phyloP scores from a whole-genome alignment of 192 early-diverging fungal species.

The Mortierella claussenii region DNA sequence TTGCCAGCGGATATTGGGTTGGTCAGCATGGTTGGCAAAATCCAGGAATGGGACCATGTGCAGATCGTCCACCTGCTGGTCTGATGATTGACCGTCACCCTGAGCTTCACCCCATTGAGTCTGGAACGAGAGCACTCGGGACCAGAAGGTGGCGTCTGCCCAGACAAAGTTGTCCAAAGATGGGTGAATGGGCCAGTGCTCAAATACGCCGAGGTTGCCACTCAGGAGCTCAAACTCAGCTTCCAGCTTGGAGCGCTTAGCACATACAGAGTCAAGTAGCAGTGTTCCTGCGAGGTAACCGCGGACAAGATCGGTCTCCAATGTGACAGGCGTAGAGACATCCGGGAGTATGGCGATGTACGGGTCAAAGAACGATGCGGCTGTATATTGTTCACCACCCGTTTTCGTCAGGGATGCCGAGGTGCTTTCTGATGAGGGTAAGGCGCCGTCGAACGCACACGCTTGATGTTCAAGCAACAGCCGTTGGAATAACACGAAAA shows the following conservation, averaged over 20 bases:
- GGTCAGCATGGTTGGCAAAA: constrained; percentile 74
- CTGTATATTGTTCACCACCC: neutral
- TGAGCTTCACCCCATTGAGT: constrained; percentile 40
- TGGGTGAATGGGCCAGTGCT: constrained; percentile 52
- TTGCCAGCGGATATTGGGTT: constrained; percentile 68
- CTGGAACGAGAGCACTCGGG: constrained; percentile 67
- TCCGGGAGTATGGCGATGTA: constrained; percentile 71
- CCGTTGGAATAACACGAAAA: constrained; percentile 57
- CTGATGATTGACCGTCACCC: neutral
- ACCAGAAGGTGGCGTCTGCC: constrained; percentile 80
- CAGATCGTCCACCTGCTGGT: constrained; percentile 48
- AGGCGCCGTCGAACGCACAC: neutral
- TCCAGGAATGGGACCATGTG: constrained; percentile 76
- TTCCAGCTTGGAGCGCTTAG: constrained; percentile 61
- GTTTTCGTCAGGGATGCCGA: neutral
- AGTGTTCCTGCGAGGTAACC: constrained; percentile 64
- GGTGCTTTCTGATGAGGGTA: neutral
- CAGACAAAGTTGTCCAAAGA: constrained; percentile 55
- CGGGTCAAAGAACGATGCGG: constrained; percentile 48
- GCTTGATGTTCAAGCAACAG: constrained; percentile 5
- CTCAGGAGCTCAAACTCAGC: constrained; percentile 58
- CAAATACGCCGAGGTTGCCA: constrained; percentile 48
- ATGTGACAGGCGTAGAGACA: constrained; percentile 47
- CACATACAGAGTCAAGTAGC: constrained; percentile 58
- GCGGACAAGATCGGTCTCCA: constrained; percentile 36